Evolutionary conservation across 2,329 filamentous ascomycete species (phyloP), one percentile per base, ranked within the genome.

Genomic region (Sarocladiaceae sp.): DNA sequence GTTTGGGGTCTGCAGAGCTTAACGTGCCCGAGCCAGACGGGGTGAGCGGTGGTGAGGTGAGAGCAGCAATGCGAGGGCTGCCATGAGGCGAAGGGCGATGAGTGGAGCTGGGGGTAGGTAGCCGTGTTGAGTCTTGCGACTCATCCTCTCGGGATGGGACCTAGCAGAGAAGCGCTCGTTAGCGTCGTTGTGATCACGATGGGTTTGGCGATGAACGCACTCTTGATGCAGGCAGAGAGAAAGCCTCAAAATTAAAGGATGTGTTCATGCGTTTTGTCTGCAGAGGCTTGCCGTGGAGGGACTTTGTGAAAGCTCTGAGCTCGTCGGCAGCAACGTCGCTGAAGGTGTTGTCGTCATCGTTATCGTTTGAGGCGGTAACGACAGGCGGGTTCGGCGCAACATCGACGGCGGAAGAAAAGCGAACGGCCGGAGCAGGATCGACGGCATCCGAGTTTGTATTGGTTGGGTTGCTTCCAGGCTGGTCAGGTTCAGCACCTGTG

Each of bases 21-120:
- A n/a, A 59, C 60, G 64, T 65, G 16, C 67, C 67, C 33, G 88
- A 91, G 43, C 82, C 89, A 45, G 88, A 82, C 15, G 91, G 91
- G 11, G 90, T 96, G 43, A 97, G 74, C 33, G 89, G 89, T 52
- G 91, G 91, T 10, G 90, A 95, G 54, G 91, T 85, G 67, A 94
- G 78, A 46, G 84, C 78, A 47, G 82, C 80, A 34, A 77, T 69
- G 48, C 77, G 75, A 48, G 86, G 83, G 51, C 82, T 85, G 32
- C 80, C 69, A 58, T 74, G 75, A 23, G 84, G 82, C 46, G 84
- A 89, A 49, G 76, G 74, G 53, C 74, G 77, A 47, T 70, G 71
- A 44, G 82, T 82, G 50, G 83, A 82, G 50, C 66, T 79, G 43
- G 80, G 82, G 45, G 82, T 83, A 32, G 78, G 72, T 46, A 81